Evolutionary conservation across 257 asterid species (phyloP).

Genomic region (Agastache rugosa): DNA sequence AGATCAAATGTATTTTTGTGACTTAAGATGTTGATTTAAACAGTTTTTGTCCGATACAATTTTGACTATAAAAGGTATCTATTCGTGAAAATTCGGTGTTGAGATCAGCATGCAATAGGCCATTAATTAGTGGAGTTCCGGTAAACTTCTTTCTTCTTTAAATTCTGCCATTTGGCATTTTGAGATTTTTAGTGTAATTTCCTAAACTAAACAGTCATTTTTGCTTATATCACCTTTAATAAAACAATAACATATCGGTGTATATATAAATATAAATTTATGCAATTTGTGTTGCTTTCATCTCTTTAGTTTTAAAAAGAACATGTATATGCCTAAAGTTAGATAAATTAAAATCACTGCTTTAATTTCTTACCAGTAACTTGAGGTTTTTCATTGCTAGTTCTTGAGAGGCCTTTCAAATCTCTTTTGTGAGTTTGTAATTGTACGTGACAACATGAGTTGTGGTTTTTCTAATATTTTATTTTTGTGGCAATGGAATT

Average conservation of each 20-base stretch:
- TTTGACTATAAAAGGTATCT: constrained; percentile 61
- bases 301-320: background rate
- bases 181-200: background rate
- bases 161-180: constrained; percentile 56
- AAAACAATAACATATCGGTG: background rate
- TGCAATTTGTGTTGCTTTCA: background rate
- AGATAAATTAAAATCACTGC: background rate
- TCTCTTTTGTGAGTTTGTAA: too few relatives aligned
- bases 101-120: constrained; percentile 34
- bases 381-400: background rate
- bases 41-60: constrained; percentile 48
- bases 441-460: too few relatives aligned
- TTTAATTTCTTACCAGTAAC: background rate
- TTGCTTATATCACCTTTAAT: constrained; percentile 34
- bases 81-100: constrained; percentile 10
- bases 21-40: background rate
- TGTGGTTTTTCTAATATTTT: background rate
- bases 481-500: constrained; percentile 37
- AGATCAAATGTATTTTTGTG: constrained; percentile 3
- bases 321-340: too few relatives aligned
- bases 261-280: background rate
- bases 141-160: constrained; percentile 12
- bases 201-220: background rate
- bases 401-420: background rate
- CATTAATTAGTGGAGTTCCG: constrained; percentile 34